Percentiles rank a stretch among this genome's conserved stretches.
phyloP scores from a whole-genome alignment of 495 filamentous ascomycete species.

The Cercophora scortea region DNA sequence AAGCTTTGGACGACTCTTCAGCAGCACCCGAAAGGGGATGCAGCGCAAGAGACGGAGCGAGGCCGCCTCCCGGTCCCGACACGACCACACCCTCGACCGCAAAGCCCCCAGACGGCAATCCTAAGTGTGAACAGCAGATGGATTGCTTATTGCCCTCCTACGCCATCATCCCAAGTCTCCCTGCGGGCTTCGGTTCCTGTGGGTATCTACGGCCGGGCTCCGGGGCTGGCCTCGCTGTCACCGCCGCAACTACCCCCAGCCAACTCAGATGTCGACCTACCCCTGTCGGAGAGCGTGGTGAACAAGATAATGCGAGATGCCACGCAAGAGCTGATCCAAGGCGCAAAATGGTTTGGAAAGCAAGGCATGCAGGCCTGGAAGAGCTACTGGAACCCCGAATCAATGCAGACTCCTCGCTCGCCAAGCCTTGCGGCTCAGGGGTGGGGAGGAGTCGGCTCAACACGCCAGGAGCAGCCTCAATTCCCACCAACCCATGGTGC shows the following conservation, averaged over 20 bases:
- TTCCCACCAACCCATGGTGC: constrained; percentile 75
- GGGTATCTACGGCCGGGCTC: constrained; percentile 44
- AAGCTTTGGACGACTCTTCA: constrained; percentile 85
- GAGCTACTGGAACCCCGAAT: constrained; percentile 67
- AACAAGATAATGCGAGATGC: constrained; percentile 82
- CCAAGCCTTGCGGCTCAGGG: constrained; percentile 17
- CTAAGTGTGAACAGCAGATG: constrained; percentile 71
- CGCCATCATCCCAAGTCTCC: constrained; percentile 59
- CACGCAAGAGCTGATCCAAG: constrained; percentile 83
- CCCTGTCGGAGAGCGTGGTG: constrained; percentile 70
- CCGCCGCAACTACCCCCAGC: constrained; percentile 68
- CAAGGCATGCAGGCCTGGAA: constrained; percentile 83
- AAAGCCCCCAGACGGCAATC: constrained; percentile 45
- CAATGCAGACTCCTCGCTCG: constrained; percentile 31
- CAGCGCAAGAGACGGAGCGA: constrained; percentile 36
- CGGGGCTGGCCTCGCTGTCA: constrained; percentile 60
- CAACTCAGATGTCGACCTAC: constrained; percentile 68
- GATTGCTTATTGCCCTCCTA: constrained; percentile 77
- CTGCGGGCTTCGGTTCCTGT: constrained; percentile 52
- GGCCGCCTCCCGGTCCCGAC: constrained; percentile 26
- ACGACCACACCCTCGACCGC: constrained; percentile 26
- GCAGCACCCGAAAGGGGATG: constrained; percentile 37
- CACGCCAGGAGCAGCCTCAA: constrained; percentile 30
- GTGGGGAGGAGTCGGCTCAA: constrained; percentile 28
- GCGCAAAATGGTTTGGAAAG: constrained; percentile 78